These are phyloP conservation scores for Fonsecaea erecta DNA, from an alignment of 2,329 filamentous ascomycete species.

Conservation along the genomic window DNA sequence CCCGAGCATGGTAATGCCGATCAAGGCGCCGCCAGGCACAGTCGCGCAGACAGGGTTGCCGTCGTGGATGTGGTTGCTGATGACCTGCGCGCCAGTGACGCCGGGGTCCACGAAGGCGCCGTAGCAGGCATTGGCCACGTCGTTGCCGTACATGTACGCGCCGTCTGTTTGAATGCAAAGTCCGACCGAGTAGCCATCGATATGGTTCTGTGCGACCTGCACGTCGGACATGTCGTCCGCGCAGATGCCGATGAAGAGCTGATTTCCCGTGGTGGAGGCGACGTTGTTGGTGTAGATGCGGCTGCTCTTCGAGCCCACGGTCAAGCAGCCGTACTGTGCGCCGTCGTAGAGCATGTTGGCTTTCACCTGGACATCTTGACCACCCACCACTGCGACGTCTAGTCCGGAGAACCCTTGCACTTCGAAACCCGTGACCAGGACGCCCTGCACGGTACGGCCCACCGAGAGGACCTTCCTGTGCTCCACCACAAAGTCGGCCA, in stretches of 20 bases:
- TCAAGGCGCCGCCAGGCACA: background rate
- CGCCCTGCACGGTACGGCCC: constrained; percentile 20
- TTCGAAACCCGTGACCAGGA: constrained; percentile 27
- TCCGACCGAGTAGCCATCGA: constrained; percentile 24
- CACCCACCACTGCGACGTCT: constrained; percentile 29
- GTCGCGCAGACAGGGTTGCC: constrained; percentile 19
- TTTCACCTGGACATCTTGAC: constrained; percentile 15
- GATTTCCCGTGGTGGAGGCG: constrained; percentile 2
- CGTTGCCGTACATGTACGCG: constrained; percentile 21
- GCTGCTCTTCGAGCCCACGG: constrained; percentile 24
- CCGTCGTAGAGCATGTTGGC: constrained; percentile 27
- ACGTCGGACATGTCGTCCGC: constrained; percentile 25
- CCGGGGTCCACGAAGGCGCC: constrained; percentile 29
- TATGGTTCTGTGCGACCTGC: constrained; percentile 20
- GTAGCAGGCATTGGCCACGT: constrained; percentile 22
- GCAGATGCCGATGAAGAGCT: constrained; percentile 30
- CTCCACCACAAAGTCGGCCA: constrained; percentile 26
- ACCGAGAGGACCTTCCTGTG: constrained; percentile 30
- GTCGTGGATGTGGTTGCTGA: constrained; percentile 21
- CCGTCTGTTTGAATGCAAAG: constrained; percentile 29
- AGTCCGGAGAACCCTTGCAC: constrained; percentile 25
- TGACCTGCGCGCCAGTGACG: constrained; percentile 21
- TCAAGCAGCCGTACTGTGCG: constrained; percentile 24
- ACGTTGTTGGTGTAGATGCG: constrained; percentile 25
- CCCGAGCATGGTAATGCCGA: constrained; percentile 15